Conservation (phyloP, 2,329 filamentous ascomycete genomes). For the Clathrospora elynae region DNA sequence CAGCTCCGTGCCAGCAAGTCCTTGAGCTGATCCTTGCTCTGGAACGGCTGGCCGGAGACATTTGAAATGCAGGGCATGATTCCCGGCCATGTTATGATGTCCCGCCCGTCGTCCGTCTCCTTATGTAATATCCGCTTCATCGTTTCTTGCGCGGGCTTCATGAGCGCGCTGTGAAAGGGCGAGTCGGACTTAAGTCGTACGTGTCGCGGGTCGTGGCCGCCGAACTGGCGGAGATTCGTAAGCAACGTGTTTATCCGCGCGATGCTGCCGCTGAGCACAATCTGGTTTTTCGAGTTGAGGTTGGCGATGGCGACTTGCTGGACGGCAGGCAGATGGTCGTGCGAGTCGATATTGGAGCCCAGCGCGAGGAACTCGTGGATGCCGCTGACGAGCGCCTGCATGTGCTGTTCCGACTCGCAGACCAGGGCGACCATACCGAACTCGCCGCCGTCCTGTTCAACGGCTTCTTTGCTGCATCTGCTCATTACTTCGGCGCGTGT, state of each 20-base stretch:
- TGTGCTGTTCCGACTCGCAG: slow-evolving; percentile 75
- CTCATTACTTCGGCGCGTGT: slow-evolving; percentile 83
- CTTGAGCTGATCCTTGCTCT: slow-evolving; percentile 73
- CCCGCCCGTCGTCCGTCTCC: slow-evolving; percentile 62
- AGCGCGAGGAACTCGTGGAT: slow-evolving; percentile 81
- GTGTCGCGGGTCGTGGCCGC: slow-evolving; percentile 86
- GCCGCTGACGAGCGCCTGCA: slow-evolving; percentile 70
- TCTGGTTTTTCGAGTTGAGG: slow-evolving; percentile 94
- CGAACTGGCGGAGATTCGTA: slow-evolving; percentile 84
- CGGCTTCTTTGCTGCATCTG: slow-evolving; percentile 70
- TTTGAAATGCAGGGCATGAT: slow-evolving; percentile 82
- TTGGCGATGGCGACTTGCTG: slow-evolving; percentile 91
- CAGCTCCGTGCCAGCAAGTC: slow-evolving; percentile 79
- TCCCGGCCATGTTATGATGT: slow-evolving; percentile 77
- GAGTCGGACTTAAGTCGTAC: slow-evolving; percentile 85
- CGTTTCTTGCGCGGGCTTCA: slow-evolving; percentile 79
- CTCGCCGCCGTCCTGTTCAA: slow-evolving; percentile 71
- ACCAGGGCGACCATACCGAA: slow-evolving; percentile 95
- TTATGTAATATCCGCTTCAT: slow-evolving; percentile 71
- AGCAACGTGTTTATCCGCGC: slow-evolving; percentile 80
- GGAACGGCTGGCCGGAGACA: slow-evolving; percentile 78
- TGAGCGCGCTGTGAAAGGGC: slow-evolving; percentile 90
- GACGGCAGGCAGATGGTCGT: slow-evolving; percentile 72
- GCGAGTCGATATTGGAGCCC: slow-evolving; percentile 69
- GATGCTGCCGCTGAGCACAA: slow-evolving; percentile 88